phyloP scores from a whole-genome alignment of 208 protist genomes.

The Trypanosoma rangeli region DNA sequence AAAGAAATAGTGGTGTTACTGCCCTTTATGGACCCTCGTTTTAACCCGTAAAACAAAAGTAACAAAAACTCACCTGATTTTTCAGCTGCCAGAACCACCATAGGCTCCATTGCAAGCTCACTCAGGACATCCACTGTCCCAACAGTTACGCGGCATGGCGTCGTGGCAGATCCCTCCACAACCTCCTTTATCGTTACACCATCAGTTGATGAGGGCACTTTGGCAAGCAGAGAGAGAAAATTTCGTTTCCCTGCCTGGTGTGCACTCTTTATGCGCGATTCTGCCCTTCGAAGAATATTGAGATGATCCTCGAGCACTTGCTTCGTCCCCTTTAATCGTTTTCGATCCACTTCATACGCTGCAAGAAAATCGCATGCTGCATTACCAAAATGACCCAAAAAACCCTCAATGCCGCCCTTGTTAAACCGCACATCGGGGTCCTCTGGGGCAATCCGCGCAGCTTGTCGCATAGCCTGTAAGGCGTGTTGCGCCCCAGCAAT shows the following conservation, averaged over 20 bases:
- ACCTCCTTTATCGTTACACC: slow-evolving; percentile 25
- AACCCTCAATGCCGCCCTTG: slow-evolving; percentile 70
- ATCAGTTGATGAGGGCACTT: slow-evolving; percentile 10
- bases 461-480: slow-evolving; percentile 65
- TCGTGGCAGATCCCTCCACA: background rate
- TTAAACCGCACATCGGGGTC: slow-evolving; percentile 86
- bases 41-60: slow-evolving; percentile 65
- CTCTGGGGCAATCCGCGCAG: slow-evolving; percentile 27
- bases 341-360: slow-evolving; percentile 54
- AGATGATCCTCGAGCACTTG: slow-evolving; percentile 49
- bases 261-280: slow-evolving; percentile 46
- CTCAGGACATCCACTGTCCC: slow-evolving; percentile 69
- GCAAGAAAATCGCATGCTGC: slow-evolving; percentile 51
- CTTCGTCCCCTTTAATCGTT: slow-evolving; percentile 51
- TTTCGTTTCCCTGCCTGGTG: slow-evolving; percentile 50
- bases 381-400: slow-evolving; percentile 67
- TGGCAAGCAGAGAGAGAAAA: slow-evolving; percentile 49
- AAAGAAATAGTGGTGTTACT: slow-evolving; percentile 46
- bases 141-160: slow-evolving; percentile 25
- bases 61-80: slow-evolving; percentile 44
- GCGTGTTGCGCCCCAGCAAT: slow-evolving; percentile 47
- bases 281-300: slow-evolving; percentile 38
- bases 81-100: slow-evolving; percentile 53
- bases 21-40: slow-evolving; percentile 48
- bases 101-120: slow-evolving; percentile 65